phyloP scores from a whole-genome alignment of 495 filamentous ascomycete species.

The Penicillium antarcticum region DNA sequence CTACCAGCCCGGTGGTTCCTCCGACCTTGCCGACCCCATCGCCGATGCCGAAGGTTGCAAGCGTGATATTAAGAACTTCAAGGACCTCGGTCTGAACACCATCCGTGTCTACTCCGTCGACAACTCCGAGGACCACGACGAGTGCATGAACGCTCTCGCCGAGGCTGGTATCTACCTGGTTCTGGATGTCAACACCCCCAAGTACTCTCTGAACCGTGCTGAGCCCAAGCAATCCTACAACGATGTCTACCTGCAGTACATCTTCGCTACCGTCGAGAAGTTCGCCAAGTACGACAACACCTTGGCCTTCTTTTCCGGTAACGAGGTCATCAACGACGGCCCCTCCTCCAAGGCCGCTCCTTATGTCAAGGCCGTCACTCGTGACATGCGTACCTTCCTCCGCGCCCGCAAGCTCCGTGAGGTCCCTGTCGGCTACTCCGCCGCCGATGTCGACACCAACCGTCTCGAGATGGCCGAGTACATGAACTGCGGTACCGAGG shows the following conservation, averaged over 20 bases:
- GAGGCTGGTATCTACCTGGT: constrained; percentile 91
- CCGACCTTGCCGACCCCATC: constrained; percentile 73
- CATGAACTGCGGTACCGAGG: constrained; percentile 91
- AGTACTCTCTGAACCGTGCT: constrained; percentile 79
- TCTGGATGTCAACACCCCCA: constrained; percentile 76
- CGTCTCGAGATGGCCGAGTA: constrained; percentile 85
- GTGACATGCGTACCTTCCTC: constrained; percentile 90
- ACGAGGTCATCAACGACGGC: constrained; percentile 91
- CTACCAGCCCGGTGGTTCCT: constrained; percentile 91
- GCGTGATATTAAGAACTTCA: constrained; percentile 82
- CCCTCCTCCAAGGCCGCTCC: constrained; percentile 71
- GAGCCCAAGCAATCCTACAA: constrained; percentile 82
- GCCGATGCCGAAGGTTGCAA: constrained; percentile 66
- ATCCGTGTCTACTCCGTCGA: constrained; percentile 92
- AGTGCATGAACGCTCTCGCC: constrained; percentile 77
- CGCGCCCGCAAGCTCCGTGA: constrained; percentile 66
- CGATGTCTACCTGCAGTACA: constrained; percentile 81
- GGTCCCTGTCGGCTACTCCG: constrained; percentile 92
- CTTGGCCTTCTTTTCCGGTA: constrained; percentile 92
- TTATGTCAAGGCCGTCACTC: constrained; percentile 89
- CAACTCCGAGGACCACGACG: constrained; percentile 77
- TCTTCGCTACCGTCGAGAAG: constrained; percentile 89
- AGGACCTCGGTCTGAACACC: constrained; percentile 84
- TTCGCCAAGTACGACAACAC: constrained; percentile 88
- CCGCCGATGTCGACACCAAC: constrained; percentile 76